Evolutionary conservation across 208 protist genomes (phyloP).

Genomic region (Trichomonas vaginalis): DNA sequence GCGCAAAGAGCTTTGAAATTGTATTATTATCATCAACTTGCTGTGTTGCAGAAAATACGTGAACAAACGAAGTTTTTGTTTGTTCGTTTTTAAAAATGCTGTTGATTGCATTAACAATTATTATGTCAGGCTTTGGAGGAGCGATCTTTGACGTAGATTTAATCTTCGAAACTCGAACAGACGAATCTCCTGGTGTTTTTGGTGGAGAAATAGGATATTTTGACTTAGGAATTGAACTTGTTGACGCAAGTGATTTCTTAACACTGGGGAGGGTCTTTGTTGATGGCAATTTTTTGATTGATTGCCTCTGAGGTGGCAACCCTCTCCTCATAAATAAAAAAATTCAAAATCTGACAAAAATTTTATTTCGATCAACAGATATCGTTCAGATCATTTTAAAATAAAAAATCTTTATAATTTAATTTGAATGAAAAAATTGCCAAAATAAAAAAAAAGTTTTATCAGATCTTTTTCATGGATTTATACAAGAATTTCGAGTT

Average conservation of each 20-base stretch:
- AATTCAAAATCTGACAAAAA: too few species aligned
- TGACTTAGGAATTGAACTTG: neutral
- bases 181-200: neutral
- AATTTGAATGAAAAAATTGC: too few species aligned
- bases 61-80: neutral
- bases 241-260: neutral
- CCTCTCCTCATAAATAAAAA: neutral
- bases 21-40: neutral
- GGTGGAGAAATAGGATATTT: neutral
- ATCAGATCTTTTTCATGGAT: too few species aligned
- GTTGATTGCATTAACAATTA: neutral
- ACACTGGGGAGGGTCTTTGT: neutral
- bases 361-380: too few species aligned
- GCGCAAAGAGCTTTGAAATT: neutral
- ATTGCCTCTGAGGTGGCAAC: neutral
- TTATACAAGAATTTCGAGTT: too few species aligned
- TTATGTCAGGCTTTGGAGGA: neutral
- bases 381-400: too few species aligned
- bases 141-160: neutral
- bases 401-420: too few species aligned
- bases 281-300: neutral
- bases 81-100: neutral
- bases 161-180: neutral
- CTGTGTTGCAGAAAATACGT: neutral
- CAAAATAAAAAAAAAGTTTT: too few species aligned